A percentile compares a stretch with the other conserved stretches of the same genome.
Evolutionary conservation across 2,329 filamentous ascomycete species (phyloP).

Genomic region (Fusarium haematococcum): DNA sequence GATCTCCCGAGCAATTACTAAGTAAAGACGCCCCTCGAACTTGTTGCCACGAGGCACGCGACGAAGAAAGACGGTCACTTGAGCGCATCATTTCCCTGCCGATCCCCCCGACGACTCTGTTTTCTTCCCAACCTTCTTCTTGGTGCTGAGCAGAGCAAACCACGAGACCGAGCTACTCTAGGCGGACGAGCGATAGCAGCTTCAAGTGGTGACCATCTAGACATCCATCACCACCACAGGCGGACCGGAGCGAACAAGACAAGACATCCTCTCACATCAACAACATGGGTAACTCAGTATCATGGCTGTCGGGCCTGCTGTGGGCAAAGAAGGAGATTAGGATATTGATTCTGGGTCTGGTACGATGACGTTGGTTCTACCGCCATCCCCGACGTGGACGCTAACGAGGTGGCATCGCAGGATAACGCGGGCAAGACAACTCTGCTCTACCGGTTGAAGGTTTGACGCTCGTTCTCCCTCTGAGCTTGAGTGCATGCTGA

Average conservation of each 20-base stretch:
- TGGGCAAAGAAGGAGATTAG: constrained; percentile 98
- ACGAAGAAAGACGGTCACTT: constrained; percentile 26
- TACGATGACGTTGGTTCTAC: constrained; percentile 57
- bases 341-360: constrained; percentile 93
- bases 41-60: constrained; percentile 39
- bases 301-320: constrained; percentile 78
- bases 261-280: constrained; percentile 10
- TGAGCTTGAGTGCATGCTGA: constrained; percentile 17
- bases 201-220: constrained; percentile 3
- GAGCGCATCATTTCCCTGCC: background rate
- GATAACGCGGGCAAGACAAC: constrained; percentile 99
- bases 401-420: constrained; percentile 58
- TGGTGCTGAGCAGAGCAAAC: background rate
- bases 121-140: constrained; percentile 1
- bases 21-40: constrained; percentile 25
- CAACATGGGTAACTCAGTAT: constrained; percentile 74
- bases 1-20: constrained; percentile 43
- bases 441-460: constrained; percentile 94
- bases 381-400: constrained; percentile 26
- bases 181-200: constrained; percentile 5
- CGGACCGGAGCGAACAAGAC: constrained; percentile 21
- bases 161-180: constrained; percentile 13
- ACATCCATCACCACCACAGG: constrained; percentile 4
- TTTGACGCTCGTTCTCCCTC: constrained; percentile 50
- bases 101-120: background rate